These are phyloP conservation scores for Mycena belliarum DNA, from an alignment of 768 basidiomycete genomes.

Conservation along the genomic window DNA sequence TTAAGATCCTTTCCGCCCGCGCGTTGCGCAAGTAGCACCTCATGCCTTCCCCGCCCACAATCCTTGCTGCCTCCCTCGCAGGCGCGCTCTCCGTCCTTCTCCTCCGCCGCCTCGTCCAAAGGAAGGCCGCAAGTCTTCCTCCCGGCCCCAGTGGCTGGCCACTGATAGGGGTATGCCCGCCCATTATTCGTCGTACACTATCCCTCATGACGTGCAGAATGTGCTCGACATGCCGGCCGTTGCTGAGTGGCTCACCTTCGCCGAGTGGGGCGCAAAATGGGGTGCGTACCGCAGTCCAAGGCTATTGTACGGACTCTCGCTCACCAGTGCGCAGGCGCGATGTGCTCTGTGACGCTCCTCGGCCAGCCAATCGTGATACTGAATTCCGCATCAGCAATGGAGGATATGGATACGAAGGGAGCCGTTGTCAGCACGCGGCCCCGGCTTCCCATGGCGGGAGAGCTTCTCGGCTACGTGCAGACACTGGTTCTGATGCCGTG, in stretches of 20 bases:
- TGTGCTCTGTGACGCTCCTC: slow-evolving; percentile 40
- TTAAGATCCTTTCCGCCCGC: neutral
- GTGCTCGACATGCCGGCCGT: slow-evolving; percentile 45
- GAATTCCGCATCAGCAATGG: slow-evolving; percentile 44
- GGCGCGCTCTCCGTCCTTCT: slow-evolving; percentile 23
- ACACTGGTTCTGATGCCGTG: slow-evolving; percentile 44
- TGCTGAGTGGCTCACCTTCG: slow-evolving; percentile 49
- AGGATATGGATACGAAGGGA: slow-evolving; percentile 49
- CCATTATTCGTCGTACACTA: neutral
- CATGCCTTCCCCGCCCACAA: slow-evolving; percentile 9
- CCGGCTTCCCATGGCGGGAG: slow-evolving; percentile 50
- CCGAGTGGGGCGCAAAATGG: slow-evolving; percentile 55
- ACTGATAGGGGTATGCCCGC: slow-evolving; percentile 36
- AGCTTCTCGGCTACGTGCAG: slow-evolving; percentile 48
- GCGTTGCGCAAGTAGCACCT: neutral
- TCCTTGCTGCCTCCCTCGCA: slow-evolving; percentile 17
- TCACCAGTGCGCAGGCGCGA: slow-evolving; percentile 31
- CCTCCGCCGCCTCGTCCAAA: slow-evolving; percentile 24
- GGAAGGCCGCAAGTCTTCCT: slow-evolving; percentile 29
- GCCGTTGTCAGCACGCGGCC: slow-evolving; percentile 51
- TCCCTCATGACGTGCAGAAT: slow-evolving; percentile 37
- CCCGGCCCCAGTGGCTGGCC: slow-evolving; percentile 46
- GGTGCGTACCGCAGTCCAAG: slow-evolving; percentile 32
- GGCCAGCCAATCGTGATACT: slow-evolving; percentile 49
- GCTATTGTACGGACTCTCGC: neutral